phyloP scores from a whole-genome alignment of 1,139 yeast species.

The Suhomyces yuchorum region DNA sequence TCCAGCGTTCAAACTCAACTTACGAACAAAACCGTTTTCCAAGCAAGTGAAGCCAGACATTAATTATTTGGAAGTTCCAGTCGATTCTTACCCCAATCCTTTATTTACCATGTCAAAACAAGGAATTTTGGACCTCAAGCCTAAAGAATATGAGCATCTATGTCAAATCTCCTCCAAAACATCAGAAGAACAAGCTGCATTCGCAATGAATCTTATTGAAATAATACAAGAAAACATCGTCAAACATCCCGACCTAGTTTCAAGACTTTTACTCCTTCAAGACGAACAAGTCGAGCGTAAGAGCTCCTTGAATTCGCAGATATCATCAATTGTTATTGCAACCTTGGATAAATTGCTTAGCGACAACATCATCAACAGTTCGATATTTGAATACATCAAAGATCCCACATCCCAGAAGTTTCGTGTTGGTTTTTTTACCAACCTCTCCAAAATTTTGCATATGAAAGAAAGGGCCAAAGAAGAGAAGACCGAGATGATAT shows the following conservation, averaged over 20 bases:
- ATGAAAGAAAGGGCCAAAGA: conserved; percentile 17
- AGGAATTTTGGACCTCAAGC: conserved; percentile 27
- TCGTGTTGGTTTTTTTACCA: conserved; percentile 22
- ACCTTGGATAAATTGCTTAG: conserved; percentile 18
- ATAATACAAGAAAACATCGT: conserved; percentile 34
- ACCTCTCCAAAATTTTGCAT: conserved; percentile 24
- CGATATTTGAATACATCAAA: conserved; percentile 32
- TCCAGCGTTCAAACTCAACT: conserved; percentile 11
- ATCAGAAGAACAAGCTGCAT: conserved; percentile 30
- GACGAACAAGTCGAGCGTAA: conserved; percentile 6
- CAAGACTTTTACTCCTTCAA: conserved; percentile 23
- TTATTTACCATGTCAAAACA: conserved; percentile 31
- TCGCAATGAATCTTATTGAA: conserved; percentile 33
- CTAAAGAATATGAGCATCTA: conserved; percentile 29
- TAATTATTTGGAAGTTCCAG: conserved; percentile 17
- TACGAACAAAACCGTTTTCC: conserved; percentile 13
- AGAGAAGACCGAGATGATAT: conserved; percentile 23
- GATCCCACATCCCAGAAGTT: conserved; percentile 25
- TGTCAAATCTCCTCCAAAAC: conserved; percentile 28
- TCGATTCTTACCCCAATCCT: conserved; percentile 37
- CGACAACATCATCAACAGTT: conserved; percentile 29
- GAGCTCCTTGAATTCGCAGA: conserved; percentile 12
- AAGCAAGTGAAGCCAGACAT: not conserved
- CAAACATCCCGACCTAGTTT: conserved; percentile 27
- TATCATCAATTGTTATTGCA: conserved; percentile 18